Percentiles rank a stretch among this genome's conserved stretches.
These are phyloP conservation scores for Pythium chondricola DNA, from an alignment of 352 stramenopile genomes.

Conservation along the genomic window DNA sequence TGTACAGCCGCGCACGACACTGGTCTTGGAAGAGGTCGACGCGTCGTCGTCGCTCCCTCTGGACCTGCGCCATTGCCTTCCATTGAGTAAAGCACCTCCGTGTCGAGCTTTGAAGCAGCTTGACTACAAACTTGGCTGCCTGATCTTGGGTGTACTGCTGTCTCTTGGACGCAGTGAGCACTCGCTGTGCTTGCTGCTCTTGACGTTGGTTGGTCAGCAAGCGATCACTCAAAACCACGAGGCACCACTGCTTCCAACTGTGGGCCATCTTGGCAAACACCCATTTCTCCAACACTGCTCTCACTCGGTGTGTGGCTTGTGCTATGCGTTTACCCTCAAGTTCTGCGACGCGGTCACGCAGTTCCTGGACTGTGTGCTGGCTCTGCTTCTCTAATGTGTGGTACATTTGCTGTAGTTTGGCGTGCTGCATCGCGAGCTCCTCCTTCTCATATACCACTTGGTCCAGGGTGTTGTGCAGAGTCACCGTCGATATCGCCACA, in stretches of 20 bases:
- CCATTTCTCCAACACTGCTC: conserved; percentile 26
- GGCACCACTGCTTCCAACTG: conserved; percentile 37
- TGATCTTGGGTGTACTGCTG: not conserved
- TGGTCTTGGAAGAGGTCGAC: not conserved
- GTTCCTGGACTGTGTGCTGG: conserved; percentile 9
- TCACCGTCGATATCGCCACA: conserved; percentile 39
- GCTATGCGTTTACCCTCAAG: conserved; percentile 15
- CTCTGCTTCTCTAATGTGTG: conserved; percentile 26
- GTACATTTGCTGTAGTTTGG: conserved; percentile 31
- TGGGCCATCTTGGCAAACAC: conserved; percentile 22
- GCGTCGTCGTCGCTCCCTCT: not conserved
- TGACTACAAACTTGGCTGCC: conserved; percentile 3
- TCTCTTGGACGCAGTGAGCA: not conserved
- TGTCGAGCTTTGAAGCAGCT: conserved; percentile 1
- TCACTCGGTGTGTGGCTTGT: conserved; percentile 22
- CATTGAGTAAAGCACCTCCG: conserved; percentile 12
- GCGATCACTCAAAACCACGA: conserved; percentile 1
- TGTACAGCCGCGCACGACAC: not conserved
- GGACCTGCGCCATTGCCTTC: not conserved
- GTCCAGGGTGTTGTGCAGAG: conserved; percentile 54
- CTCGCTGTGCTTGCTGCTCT: not conserved
- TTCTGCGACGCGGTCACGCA: conserved; percentile 16
- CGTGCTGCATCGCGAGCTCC: conserved; percentile 40
- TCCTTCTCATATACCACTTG: conserved; percentile 57
- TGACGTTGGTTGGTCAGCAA: conserved; percentile 3